Conservation (phyloP, 306 rosid species). For the Datisca glomerata region DNA sequence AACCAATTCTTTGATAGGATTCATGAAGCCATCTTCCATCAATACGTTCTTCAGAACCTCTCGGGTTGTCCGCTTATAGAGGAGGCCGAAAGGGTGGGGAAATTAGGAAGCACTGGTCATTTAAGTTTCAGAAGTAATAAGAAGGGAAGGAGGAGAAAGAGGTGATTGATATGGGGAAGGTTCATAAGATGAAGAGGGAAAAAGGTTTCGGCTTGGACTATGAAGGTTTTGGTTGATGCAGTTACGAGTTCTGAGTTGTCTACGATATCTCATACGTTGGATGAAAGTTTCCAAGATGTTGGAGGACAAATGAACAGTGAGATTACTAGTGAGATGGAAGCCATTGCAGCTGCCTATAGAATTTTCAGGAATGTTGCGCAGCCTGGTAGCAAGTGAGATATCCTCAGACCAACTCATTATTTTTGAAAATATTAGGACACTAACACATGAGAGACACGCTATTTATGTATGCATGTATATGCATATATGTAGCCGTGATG, state of each 20-base stretch:
- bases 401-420: slow-evolving; percentile 2
- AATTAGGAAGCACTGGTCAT: slow-evolving; percentile 34
- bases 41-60: slow-evolving; percentile 60
- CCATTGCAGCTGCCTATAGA: slow-evolving; percentile 61
- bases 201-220: slow-evolving; percentile 91
- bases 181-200: slow-evolving; percentile 72
- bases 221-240: slow-evolving; percentile 84
- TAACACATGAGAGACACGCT: no score
- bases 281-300: slow-evolving; percentile 38
- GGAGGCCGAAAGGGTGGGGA: slow-evolving; percentile 50
- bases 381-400: slow-evolving; percentile 52
- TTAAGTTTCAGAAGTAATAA: slow-evolving; percentile 51
- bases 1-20: slow-evolving; percentile 90
- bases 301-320: slow-evolving; percentile 41
- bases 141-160: slow-evolving; percentile 34
- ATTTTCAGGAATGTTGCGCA: slow-evolving; percentile 67
- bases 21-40: slow-evolving; percentile 53
- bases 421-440: no score
- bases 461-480: no score
- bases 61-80: slow-evolving; percentile 60
- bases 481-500: no score
- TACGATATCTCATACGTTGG: slow-evolving; percentile 53
- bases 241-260: slow-evolving; percentile 69
- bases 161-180: slow-evolving; percentile 59
- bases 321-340: slow-evolving; percentile 91